Evolutionary conservation across 164 flowering plant species (phyloP).

Genomic region (Aristolochia contorta): DNA sequence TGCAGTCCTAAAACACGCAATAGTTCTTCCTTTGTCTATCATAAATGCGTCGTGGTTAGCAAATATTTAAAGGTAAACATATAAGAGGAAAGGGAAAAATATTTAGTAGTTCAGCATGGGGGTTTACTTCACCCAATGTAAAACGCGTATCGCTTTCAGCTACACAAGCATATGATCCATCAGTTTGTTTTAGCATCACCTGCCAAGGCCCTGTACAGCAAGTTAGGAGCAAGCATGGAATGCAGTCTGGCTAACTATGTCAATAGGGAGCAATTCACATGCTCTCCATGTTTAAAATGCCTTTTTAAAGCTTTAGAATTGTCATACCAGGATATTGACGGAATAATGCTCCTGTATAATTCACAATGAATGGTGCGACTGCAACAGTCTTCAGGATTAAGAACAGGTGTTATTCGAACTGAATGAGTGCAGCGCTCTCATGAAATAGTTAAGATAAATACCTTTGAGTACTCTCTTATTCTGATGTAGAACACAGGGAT

Average conservation of each 20-base stretch:
- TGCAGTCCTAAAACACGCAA: slow-evolving; percentile 86
- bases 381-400: slow-evolving; percentile 69
- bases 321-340: slow-evolving; percentile 91
- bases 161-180: slow-evolving; percentile 80
- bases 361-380: slow-evolving; percentile 84
- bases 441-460: slow-evolving; percentile 15
- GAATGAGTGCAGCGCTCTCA: not conserved
- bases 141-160: slow-evolving; percentile 91
- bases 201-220: slow-evolving; percentile 89
- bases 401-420: slow-evolving; percentile 12
- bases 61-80: no score
- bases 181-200: slow-evolving; percentile 95
- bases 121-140: slow-evolving; percentile 77
- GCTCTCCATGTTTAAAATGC: not conserved
- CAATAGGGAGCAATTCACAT: not conserved
- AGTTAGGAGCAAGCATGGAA: no score
- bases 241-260: not conserved
- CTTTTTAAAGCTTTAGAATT: not conserved
- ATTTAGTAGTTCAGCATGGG: not conserved
- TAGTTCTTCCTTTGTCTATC: slow-evolving; percentile 89
- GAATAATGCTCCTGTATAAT: slow-evolving; percentile 88
- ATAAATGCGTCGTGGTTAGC: no score
- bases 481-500: slow-evolving; percentile 82
- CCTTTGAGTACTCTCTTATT: slow-evolving; percentile 95
- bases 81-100: no score